Conservation (phyloP, 1,139 yeast genomes). For the Pneumocystis sp. region DNA sequence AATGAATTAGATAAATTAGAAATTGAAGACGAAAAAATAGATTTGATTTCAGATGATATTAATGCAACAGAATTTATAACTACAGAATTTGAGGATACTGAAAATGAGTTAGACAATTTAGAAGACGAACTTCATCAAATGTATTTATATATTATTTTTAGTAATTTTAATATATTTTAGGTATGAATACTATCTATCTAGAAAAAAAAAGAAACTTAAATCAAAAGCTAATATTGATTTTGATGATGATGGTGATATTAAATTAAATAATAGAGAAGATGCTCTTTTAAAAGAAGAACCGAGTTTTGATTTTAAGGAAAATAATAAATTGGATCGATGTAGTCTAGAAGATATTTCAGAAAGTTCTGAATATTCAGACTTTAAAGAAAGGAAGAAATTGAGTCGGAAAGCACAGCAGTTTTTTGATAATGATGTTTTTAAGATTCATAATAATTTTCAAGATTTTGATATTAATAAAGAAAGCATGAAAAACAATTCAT, state of each 20-base stretch:
- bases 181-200: conserved; percentile 62
- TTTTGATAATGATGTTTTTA: conserved; percentile 68
- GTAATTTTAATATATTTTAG: conserved; percentile 28
- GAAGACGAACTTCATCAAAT: conserved; percentile 11
- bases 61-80: conserved; percentile 17
- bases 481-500: not conserved
- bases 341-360: conserved; percentile 4
- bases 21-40: conserved; percentile 69
- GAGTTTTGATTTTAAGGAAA: conserved; percentile 14
- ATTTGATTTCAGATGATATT: conserved; percentile 33
- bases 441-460: conserved; percentile 27
- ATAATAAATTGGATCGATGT: conserved; percentile 19
- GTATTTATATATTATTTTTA: not conserved
- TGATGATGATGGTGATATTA: conserved; percentile 46
- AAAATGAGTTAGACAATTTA: conserved; percentile 49
- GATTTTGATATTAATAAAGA: not conserved
- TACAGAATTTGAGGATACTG: conserved; percentile 35
- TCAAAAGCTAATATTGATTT: conserved; percentile 73
- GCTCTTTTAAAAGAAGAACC: conserved; percentile 25
- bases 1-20: conserved; percentile 72
- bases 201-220: conserved; percentile 54
- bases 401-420: conserved; percentile 61
- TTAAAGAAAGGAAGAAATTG: conserved; percentile 60
- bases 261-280: conserved; percentile 70
- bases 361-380: conserved; percentile 21